A percentile compares a stretch with the other conserved stretches of the same genome.
These are phyloP conservation scores for Umbelopsis sp. DNA, from an alignment of 192 early-diverging fungal species.

Conservation along the genomic window DNA sequence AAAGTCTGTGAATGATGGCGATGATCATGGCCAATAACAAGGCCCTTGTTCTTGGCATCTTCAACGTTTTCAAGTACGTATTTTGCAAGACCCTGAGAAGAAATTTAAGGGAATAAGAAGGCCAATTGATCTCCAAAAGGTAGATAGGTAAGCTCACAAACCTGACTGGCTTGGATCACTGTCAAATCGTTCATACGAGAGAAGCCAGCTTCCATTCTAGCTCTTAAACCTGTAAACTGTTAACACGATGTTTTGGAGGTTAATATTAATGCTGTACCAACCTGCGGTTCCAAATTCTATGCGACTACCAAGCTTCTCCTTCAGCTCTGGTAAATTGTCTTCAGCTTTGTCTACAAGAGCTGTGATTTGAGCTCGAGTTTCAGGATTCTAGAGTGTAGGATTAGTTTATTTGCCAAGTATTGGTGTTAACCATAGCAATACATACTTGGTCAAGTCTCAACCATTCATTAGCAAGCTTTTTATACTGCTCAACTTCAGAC, in stretches of 20 bases:
- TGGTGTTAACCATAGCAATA: neutral
- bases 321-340: conserved; percentile 48
- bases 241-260: neutral
- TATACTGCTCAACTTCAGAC: neutral
- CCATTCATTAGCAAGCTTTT: conserved; percentile 56
- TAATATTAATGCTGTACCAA: conserved; percentile 20
- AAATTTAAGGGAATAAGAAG: neutral
- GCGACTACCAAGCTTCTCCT: conserved; percentile 55
- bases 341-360: conserved; percentile 45
- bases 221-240: conserved; percentile 66
- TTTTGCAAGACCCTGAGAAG: conserved; percentile 63
- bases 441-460: conserved; percentile 57
- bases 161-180: conserved; percentile 91
- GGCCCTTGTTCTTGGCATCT: conserved; percentile 65
- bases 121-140: neutral
- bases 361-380: conserved; percentile 62
- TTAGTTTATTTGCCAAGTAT: neutral
- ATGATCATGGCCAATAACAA: conserved; percentile 95
- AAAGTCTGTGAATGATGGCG: conserved; percentile 85
- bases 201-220: conserved; percentile 94
- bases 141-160: conserved; percentile 12
- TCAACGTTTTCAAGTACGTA: conserved; percentile 66
- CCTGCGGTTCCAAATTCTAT: conserved; percentile 90
- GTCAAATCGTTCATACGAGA: conserved; percentile 92
- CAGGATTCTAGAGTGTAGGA: conserved; percentile 50